Base-by-base conservation (phyloP, 805 yeast genomes). In the Suhomyces vadensis region DNA sequence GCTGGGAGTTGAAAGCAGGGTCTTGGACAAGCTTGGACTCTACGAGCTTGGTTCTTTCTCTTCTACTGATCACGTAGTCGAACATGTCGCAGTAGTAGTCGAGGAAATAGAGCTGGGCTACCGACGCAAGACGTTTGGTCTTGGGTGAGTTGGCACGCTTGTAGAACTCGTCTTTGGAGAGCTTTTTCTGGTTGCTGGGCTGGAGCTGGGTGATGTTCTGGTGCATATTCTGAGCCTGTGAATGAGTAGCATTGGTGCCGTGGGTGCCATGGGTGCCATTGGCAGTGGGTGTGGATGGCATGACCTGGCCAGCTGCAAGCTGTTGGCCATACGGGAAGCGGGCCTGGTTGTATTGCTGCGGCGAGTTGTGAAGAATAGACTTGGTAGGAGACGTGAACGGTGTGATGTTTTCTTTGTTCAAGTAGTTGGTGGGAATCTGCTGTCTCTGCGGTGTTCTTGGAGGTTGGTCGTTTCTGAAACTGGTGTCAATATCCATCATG, bases 11-110 rank as follows among this genome's bases (percentile, higher is more conserved):
- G 37, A 63, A 63, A 52, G 81, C 83, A 16, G 74, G 69, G 39
- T 78, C 74, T 31, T 74, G 70, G 45, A 74, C 77, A 40, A 85
- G 63, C 43, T 81, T 79, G 19, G 72, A 62, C 57, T 85, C 77
- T 14, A 89, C 94, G 52, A 85, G 80, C 35, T 75, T 73, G n/a
- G 83, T 74, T 46, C 99, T 79, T 60, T 86, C 88, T 60, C 92
- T 81, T 63, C 99, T 81, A 49, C 81, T 81, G 52, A 91, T 86
- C 24, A 92, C 86, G 61, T 94, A 94, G 61, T 89, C 96, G 67
- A 94, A 85, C 81, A 87, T 83, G 64, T 94, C 99, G 68, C 96
- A 92, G 64, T 94, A 94, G 65, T 91, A 89, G 64, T 94, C 99
- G 46, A 94, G 74, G 57, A 94, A 94, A 67, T 85, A 95, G 81